These are phyloP conservation scores for Ganoderma lingzhi DNA, from an alignment of 1,284 basidiomycete species.

Conservation along the genomic window DNA sequence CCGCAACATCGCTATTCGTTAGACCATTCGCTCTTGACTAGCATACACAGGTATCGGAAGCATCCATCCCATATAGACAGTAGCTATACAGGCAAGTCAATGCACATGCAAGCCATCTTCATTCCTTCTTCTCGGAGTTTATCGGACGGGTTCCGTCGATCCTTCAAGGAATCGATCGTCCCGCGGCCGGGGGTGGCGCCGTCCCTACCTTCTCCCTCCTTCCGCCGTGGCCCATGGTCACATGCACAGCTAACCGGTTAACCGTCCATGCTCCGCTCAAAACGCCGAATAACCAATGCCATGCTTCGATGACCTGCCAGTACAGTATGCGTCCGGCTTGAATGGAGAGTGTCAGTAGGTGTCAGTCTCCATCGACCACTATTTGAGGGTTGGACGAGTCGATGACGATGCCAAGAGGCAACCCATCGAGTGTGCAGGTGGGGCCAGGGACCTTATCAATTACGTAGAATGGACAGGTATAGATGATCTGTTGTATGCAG, in stretches of 20 bases:
- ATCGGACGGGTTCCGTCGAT: conserved; percentile 1
- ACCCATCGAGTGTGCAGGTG: neutral
- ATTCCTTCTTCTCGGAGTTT: neutral
- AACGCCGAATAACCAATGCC: no score
- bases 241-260: neutral
- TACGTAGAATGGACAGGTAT: neutral
- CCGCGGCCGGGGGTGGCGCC: neutral
- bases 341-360: no score
- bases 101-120: neutral
- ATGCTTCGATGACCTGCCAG: no score
- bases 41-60: neutral
- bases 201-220: neutral
- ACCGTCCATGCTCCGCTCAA: neutral
- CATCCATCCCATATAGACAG: conserved; percentile 2
- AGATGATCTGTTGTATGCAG: neutral
- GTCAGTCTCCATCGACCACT: no score
- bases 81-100: neutral
- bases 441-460: neutral
- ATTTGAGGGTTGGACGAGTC: neutral
- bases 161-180: neutral
- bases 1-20: conserved; percentile 1
- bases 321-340: neutral
- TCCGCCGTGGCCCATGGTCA: neutral
- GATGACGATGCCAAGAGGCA: neutral
- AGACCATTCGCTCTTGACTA: neutral